Base-by-base conservation (phyloP, 1,284 basidiomycete species). In the Somion occarium region DNA sequence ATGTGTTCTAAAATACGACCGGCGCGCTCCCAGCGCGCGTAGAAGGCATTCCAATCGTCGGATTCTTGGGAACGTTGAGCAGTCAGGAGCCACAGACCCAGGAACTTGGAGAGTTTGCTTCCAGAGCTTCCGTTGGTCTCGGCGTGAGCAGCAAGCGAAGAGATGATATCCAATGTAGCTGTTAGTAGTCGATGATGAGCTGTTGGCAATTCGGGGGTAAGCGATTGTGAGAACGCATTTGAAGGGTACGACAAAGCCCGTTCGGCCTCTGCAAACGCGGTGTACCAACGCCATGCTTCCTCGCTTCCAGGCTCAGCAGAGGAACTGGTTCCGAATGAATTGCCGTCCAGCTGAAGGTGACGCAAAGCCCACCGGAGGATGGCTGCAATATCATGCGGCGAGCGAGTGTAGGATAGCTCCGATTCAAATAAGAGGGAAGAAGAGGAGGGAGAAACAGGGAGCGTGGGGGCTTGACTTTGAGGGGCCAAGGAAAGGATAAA, bases 351-450 rank as follows among this genome's bases (percentile, higher is more conserved):
- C 23, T 77, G 71, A 34, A 89, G 70, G 62, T 90, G 88, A 30
- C 87, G 81, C 27, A 90, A 65, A 39, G 76, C 85, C 88, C 88
- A 90, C 27, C 88, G 81, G 26, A 90, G 71, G n/a, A 89, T 82
- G 22, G 85, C 80, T 19, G 88, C 85, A 44, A 88, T 73, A 60
- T 90, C 88, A 51, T 90, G 82, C 1, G 83, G 79, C 34, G 81
- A 83, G 26, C 80, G 78, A 3, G 82, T 77, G 53, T 75, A 83
- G 47, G 70, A 69, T 42, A 88, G 68, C 65, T 87, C 85, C 15
- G 79, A 75, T 61, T 81, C 75, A 58, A 89, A 88, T 39, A 75
- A 64, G 5, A 75, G 69, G 7, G 68, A 59, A 37, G 76, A 62
- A 34, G 77, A 65, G 20, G 73, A 64, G 41, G 75, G 61, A 38